Conservation (phyloP, 805 yeast species). For the Starmerella bacillaris region DNA sequence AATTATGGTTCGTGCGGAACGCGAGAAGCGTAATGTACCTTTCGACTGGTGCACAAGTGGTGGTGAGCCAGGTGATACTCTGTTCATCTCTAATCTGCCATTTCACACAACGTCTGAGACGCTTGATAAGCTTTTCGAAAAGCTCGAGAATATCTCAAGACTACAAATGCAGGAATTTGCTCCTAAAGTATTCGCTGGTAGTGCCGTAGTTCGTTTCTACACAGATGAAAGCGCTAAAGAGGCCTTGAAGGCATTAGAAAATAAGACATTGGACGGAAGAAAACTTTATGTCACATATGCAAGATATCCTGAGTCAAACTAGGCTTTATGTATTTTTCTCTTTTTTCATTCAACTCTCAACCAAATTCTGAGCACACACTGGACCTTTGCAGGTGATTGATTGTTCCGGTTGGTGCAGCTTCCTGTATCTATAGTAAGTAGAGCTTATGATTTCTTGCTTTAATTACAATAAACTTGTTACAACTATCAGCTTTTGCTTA, state of each 20-base stretch:
- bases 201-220: constrained; percentile 69
- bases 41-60: constrained; percentile 52
- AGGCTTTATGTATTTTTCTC: too few species aligned
- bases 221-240: constrained; percentile 47
- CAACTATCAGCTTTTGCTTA: too few species aligned
- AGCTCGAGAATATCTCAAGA: constrained; percentile 53
- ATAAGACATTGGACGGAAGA: constrained; percentile 73
- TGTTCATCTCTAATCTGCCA: constrained; percentile 67
- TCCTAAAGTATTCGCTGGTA: constrained; percentile 56
- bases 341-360: too few species aligned
- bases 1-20: constrained; percentile 64
- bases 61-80: constrained; percentile 41
- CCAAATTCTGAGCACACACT: too few species aligned
- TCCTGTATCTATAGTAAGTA: too few species aligned
- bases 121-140: constrained; percentile 66
- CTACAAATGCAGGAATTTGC: constrained; percentile 58
- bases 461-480: too few species aligned
- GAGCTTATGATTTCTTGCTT: too few species aligned
- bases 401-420: too few species aligned
- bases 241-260: constrained; percentile 58
- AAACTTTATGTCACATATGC: constrained; percentile 55
- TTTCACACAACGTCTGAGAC: constrained; percentile 77
- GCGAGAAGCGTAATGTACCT: constrained; percentile 21
- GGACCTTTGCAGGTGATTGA: too few species aligned
- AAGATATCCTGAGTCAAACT: constrained; percentile 21